phyloP scores from a whole-genome alignment of 805 yeast genomes.

The Cyberlindnera veronae region DNA sequence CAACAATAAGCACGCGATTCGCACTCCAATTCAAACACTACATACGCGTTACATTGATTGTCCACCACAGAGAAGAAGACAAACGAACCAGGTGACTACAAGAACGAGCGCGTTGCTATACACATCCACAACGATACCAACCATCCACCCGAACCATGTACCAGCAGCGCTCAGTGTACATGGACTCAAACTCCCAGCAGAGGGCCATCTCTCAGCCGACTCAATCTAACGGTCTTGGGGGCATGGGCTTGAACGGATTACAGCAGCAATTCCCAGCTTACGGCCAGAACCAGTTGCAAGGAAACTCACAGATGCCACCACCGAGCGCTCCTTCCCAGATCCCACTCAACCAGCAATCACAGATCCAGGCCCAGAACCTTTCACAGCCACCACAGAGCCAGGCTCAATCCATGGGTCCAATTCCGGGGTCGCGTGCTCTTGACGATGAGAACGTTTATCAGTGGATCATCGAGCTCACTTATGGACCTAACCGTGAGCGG shows the following conservation, averaged over 20 bases:
- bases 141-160: conserved; percentile 4
- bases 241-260: conserved; percentile 7
- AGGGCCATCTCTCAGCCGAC: conserved; percentile 11
- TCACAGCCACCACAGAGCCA: conserved; percentile 15
- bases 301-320: conserved; percentile 10
- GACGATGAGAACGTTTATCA: conserved; percentile 82
- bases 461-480: conserved; percentile 86
- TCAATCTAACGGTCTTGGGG: neutral
- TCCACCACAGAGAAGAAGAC: neutral
- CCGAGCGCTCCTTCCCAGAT: conserved; percentile 12
- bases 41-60: too few species aligned
- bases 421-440: conserved; percentile 38
- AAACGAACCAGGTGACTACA: neutral
- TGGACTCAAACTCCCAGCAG: conserved; percentile 16
- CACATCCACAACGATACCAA: neutral
- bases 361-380: conserved; percentile 12
- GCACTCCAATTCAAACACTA: neutral
- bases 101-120: neutral
- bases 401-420: conserved; percentile 6
- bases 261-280: conserved; percentile 20
- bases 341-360: conserved; percentile 7
- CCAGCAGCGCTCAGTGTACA: conserved; percentile 22
- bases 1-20: too few species aligned
- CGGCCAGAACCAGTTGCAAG: conserved; percentile 9
- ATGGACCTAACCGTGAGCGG: conserved; percentile 89